Conservation (phyloP, 2,329 filamentous ascomycete species). For the Fusarium caatingaense region DNA sequence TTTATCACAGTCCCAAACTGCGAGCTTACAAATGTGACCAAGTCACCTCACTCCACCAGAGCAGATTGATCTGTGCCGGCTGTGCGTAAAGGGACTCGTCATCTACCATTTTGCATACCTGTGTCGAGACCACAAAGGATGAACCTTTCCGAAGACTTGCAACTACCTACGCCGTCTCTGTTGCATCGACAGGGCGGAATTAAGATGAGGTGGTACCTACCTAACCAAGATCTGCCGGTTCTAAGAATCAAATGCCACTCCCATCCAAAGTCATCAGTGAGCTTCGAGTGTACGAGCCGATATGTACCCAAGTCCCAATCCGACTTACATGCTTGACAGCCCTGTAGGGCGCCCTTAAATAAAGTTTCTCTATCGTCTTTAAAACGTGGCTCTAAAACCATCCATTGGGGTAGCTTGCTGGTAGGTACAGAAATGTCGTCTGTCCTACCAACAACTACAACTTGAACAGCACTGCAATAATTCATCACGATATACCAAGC, state of each 20-base stretch:
- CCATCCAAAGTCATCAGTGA: background rate
- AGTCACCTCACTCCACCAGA: background rate
- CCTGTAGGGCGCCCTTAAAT: background rate
- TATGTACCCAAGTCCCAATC: background rate
- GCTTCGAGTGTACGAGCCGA: background rate
- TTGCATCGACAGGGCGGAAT: background rate
- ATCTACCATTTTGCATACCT: background rate
- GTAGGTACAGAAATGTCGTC: background rate
- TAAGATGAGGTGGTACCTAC: background rate
- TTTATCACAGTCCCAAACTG: background rate
- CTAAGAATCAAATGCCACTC: background rate
- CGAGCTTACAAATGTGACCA: background rate
- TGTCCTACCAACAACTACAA: background rate
- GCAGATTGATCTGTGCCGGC: background rate
- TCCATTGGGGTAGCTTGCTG: background rate
- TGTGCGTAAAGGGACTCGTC: background rate
- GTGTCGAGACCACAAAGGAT: background rate
- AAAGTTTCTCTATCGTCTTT: too few relatives aligned
- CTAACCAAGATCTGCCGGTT: background rate
- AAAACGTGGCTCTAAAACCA: background rate
- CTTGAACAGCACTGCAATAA: background rate
- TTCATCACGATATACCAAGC: background rate
- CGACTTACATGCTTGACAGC: background rate
- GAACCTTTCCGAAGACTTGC: background rate
- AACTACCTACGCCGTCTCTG: background rate